These are phyloP conservation scores for Globisporangium nodosum DNA, from an alignment of 352 stramenopile species.

Conservation along the genomic window DNA sequence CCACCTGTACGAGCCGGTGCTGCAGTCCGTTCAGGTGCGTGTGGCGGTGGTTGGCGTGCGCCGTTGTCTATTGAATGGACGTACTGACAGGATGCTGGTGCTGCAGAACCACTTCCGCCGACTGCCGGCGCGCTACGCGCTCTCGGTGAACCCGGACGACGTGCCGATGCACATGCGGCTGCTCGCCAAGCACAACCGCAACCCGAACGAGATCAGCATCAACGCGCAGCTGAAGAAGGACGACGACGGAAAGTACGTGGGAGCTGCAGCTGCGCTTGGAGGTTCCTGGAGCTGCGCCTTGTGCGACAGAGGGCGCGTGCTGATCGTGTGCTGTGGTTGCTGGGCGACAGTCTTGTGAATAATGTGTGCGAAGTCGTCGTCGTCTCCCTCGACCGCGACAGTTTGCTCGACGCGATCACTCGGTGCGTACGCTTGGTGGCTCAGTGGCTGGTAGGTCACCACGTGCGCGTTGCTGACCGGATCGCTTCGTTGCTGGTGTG, in stretches of 20 bases:
- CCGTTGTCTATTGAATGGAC: not conserved
- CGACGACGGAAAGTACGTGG: slow-evolving; percentile 77
- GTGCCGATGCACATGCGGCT: slow-evolving; percentile 86
- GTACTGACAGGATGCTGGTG: not conserved
- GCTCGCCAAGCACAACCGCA: slow-evolving; percentile 73
- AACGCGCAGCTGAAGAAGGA: slow-evolving; percentile 84
- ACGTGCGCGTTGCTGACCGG: not conserved
- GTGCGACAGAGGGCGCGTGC: not conserved
- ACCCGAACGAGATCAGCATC: slow-evolving; percentile 76
- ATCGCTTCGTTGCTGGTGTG: not conserved
- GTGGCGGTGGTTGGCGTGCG: too few relatives aligned
- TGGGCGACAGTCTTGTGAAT: slow-evolving; percentile 42
- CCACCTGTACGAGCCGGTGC: slow-evolving; percentile 82
- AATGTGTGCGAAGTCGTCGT: slow-evolving; percentile 83
- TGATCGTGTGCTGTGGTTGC: not conserved
- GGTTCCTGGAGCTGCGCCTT: not conserved
- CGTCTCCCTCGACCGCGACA: slow-evolving; percentile 72
- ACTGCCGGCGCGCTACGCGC: slow-evolving; percentile 74
- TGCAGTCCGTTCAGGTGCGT: slow-evolving; percentile 64
- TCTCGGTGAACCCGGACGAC: slow-evolving; percentile 83
- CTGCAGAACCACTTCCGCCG: slow-evolving; percentile 65
- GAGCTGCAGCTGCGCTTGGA: not conserved
- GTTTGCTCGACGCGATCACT: slow-evolving; percentile 76
- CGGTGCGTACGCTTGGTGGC: slow-evolving; percentile 13
- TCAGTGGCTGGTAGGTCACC: not conserved